Evolutionary conservation across 225 moss, liverwort and hornwort genomes (phyloP).

Genomic region (Sphagnum tenellum): DNA sequence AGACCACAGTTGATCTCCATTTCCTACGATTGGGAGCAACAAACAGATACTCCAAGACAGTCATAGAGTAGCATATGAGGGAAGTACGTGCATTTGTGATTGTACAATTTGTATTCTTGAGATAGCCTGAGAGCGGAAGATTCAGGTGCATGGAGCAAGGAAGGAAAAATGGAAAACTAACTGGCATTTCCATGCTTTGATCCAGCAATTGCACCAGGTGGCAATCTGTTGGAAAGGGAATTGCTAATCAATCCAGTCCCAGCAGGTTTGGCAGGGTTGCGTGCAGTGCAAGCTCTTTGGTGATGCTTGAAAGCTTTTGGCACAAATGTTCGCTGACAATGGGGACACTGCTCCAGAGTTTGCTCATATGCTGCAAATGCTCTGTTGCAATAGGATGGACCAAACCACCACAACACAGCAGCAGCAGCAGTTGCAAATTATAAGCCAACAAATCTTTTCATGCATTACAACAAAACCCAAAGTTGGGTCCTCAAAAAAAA

Average conservation of each 20-base stretch:
- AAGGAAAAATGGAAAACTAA: conserved; percentile 15
- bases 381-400: conserved; percentile 12
- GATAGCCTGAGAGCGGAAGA: not conserved
- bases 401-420: too few relatives aligned
- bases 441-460: too few relatives aligned
- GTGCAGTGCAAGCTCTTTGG: conserved; percentile 44
- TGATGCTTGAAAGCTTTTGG: conserved; percentile 49
- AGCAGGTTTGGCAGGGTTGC: conserved; percentile 55
- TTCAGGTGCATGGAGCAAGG: not conserved
- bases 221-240: conserved; percentile 51
- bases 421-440: too few relatives aligned
- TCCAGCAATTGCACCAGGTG: conserved; percentile 36
- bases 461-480: too few relatives aligned
- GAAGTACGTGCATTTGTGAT: too few relatives aligned
- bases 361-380: conserved; percentile 52
- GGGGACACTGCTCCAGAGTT: conserved; percentile 44
- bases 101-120: too few relatives aligned
- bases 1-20: too few relatives aligned
- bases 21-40: too few relatives aligned
- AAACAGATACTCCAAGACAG: too few relatives aligned
- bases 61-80: too few relatives aligned
- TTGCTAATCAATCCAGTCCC: conserved; percentile 51
- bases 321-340: conserved; percentile 51
- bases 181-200: conserved; percentile 43
- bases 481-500: too few relatives aligned